Base-by-base conservation (phyloP, 176 grass and related monocot genomes). In the Neostapfia colusana region DNA sequence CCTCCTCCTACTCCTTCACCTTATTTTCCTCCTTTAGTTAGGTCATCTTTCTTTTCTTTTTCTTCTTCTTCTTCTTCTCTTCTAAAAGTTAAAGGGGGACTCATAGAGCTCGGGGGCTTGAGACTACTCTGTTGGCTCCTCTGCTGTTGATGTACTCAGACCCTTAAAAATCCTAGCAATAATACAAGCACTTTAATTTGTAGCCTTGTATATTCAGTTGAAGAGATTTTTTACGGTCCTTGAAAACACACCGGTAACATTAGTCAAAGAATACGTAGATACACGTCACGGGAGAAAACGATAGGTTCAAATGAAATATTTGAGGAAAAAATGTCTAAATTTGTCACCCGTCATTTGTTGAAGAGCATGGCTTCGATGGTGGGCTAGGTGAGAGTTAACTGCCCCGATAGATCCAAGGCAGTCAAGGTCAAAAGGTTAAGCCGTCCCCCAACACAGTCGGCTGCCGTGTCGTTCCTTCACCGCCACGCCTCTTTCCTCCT, bases 401-500 rank as follows among this genome's bases (percentile, higher is more conserved):
- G 45, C 25, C 63, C 51, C 63, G 13, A 54, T 20, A 18, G 16
- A 34, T 62, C 59, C 26, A 10, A 62, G 27, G 53, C 16, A 11
- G 51, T 46, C 41, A 63, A 76, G 75, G 71, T 80, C 77, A 86
- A 86, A 86, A 86, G 72, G 45, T 70, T 44, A 81, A 54, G 10
- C 63, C 63, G 27, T 18, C 2, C 34, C 13, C 14, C 45, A 28
- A 31, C n/a, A 51, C 62, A 54, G 58, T 59, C 59, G 54, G 53
- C 70, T 63, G 64, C 53, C 37, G 74, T 21, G 73, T 8, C 56
- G 49, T 77, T 65, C 67, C 85, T 73, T 87, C 73, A 1, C 8
- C 34, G 21, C 50, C 50, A 83, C 74, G 85, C 83, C 85, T 87
- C 68, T 87, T 83, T 87, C 85, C 53, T 66, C 60, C 59, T 65